Evolutionary conservation across 2,329 filamentous ascomycete species (phyloP), one percentile per base, ranked within the genome.

Genomic region (Trichoderma afroharzianum): DNA sequence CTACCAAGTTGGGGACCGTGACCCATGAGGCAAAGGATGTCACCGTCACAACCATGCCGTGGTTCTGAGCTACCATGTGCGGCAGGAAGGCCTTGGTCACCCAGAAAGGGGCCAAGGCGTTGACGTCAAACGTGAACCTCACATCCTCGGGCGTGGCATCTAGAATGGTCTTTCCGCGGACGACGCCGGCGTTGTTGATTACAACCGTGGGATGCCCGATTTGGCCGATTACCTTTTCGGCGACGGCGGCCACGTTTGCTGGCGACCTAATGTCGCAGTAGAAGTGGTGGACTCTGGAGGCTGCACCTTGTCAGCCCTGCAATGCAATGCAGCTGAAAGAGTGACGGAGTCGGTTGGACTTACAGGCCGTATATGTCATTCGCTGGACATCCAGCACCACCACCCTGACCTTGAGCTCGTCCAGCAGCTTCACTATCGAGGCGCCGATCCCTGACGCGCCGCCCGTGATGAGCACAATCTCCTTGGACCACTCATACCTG

Each of bases 381-480:
- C 85, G 84, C 75, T 91, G 88, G 39, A 93, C 85, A 81, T 95
- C 93, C 43, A 95, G 79, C 2, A 94, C 90, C 0, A 90, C 90
- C 39, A 94, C 90, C 74, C 88, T 92, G 75, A 92, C 84, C 1
- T 87, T 88, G 72, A 82, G 83, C 78, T 90, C 87, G 0, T 88
- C 90, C n/a, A 96, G 83, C 68, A 91, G 79, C 74, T 86, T 84
- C 15, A 92, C 91, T 3, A 93, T 85, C 47, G 86, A 82, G 24
- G 86, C 88, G 15, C 93, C 93, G 76, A 95, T 94, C 0, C 93
- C 93, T 70, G 88, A 88, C 55, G 90, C 89, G 8, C 93, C 93
- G 8, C 93, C 92, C 0, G 93, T 95, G 24, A 95, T 85, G 57
- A 94, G 83, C 3, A 93, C 90, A 64, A 94, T 85, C 81, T 94